A percentile compares a stretch with the other conserved stretches of the same genome.
Evolutionary conservation across 768 basidiomycete species (phyloP).

Genomic region (Termitomyces sp.): DNA sequence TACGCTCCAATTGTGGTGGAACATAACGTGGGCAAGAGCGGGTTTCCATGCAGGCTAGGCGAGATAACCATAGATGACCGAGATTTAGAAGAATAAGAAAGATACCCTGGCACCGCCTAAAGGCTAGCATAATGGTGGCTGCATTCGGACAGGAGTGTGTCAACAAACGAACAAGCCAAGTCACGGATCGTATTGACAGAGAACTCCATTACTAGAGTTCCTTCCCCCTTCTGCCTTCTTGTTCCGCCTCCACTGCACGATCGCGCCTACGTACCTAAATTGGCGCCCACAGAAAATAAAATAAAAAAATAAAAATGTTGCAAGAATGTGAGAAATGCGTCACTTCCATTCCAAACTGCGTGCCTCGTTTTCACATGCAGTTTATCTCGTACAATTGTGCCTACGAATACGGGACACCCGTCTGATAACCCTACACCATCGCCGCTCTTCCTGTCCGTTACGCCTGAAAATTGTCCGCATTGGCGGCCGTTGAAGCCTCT

Average conservation of each 20-base stretch:
- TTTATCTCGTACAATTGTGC: conserved; percentile 9
- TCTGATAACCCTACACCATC: conserved; percentile 21
- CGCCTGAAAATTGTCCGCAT: conserved; percentile 22
- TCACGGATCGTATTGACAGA: conserved; percentile 21
- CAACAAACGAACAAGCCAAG: conserved; percentile 10
- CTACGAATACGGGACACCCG: conserved; percentile 8
- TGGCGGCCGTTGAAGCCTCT: conserved; percentile 16
- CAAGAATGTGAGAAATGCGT: neutral
- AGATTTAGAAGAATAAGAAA: neutral
- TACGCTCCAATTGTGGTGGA: neutral
- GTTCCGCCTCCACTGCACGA: neutral
- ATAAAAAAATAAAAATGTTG: neutral
- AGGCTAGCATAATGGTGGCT: conserved; percentile 1
- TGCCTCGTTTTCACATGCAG: conserved; percentile 1
- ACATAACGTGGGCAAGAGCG: neutral
- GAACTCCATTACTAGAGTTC: conserved; percentile 11
- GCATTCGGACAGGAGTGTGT: conserved; percentile 14
- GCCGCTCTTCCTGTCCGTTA: conserved; percentile 26
- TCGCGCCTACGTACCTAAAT: neutral
- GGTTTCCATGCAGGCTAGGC: conserved; percentile 3
- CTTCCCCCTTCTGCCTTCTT: neutral
- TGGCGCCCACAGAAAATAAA: neutral
- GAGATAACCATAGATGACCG: neutral
- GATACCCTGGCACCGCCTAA: neutral
- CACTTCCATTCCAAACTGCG: neutral